These are phyloP conservation scores for Cladophialophora psammophila DNA, from an alignment of 2,329 filamentous ascomycete species.

Conservation along the genomic window DNA sequence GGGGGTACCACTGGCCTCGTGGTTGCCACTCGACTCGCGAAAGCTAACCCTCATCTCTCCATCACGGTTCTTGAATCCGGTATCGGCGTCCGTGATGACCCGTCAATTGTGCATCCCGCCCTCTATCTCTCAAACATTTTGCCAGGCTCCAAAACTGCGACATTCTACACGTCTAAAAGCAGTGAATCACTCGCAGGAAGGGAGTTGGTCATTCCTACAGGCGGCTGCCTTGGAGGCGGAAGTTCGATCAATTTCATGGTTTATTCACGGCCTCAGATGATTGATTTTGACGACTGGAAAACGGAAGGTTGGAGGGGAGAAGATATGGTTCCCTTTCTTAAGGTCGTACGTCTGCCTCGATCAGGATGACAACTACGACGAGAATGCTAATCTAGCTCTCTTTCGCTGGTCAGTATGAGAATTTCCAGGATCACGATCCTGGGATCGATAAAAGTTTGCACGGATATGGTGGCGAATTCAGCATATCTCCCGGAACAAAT, in stretches of 20 bases:
- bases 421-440: constrained; percentile 57
- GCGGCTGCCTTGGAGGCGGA: constrained; percentile 68
- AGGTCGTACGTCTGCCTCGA: constrained; percentile 50
- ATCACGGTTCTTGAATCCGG: constrained; percentile 64
- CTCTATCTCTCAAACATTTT: constrained; percentile 58
- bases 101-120: constrained; percentile 59
- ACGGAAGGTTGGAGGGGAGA: constrained; percentile 61
- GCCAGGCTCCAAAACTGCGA: constrained; percentile 57
- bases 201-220: constrained; percentile 50
- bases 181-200: constrained; percentile 45
- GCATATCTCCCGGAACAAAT: constrained; percentile 57
- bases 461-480: constrained; percentile 62
- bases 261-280: constrained; percentile 48
- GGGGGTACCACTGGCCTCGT: constrained; percentile 60
- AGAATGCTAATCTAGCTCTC: too few relatives aligned
- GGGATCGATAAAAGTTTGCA: constrained; percentile 51
- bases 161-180: constrained; percentile 61
- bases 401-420: constrained; percentile 56
- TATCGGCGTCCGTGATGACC: constrained; percentile 60
- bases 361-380: constrained; percentile 38
- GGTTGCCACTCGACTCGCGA: constrained; percentile 59
- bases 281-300: constrained; percentile 59
- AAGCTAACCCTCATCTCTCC: constrained; percentile 58
- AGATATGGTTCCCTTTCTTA: constrained; percentile 61
- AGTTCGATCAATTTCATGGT: constrained; percentile 68